phyloP scores from a whole-genome alignment of 768 basidiomycete genomes.

The Calvatia gigantea region DNA sequence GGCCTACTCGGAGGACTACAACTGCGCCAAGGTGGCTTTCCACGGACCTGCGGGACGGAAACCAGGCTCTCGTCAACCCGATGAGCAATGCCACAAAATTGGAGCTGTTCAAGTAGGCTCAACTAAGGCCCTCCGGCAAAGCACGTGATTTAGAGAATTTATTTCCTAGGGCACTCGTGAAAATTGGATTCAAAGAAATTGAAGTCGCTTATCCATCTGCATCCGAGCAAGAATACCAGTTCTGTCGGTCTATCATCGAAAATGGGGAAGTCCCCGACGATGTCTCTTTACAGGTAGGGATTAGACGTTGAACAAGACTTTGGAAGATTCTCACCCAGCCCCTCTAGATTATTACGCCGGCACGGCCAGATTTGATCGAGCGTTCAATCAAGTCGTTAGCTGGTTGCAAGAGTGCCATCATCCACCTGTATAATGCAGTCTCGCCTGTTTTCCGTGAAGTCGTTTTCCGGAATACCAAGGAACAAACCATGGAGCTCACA shows the following conservation, averaged over 20 bases:
- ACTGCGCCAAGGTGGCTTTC: conserved; percentile 93
- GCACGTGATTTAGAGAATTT: conserved; percentile 35
- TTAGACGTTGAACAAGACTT: background rate
- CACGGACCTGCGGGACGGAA: conserved; percentile 97
- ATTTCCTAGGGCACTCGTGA: conserved; percentile 72
- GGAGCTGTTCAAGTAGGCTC: conserved; percentile 41
- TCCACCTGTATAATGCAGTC: conserved; percentile 99
- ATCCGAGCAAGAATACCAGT: conserved; percentile 91
- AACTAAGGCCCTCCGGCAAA: conserved; percentile 79
- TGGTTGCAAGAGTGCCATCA: conserved; percentile 85
- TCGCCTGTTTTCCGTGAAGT: conserved; percentile 86
- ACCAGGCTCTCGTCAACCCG: conserved; percentile 94
- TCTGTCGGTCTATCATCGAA: conserved; percentile 86
- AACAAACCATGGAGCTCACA: conserved; percentile 87
- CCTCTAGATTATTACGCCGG: conserved; percentile 89
- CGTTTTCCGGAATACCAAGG: conserved; percentile 90
- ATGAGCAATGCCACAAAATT: conserved; percentile 78
- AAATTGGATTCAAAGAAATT: conserved; percentile 94
- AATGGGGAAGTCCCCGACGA: conserved; percentile 83
- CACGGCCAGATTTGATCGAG: conserved; percentile 89
- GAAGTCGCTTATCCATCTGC: conserved; percentile 97
- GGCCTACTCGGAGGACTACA: conserved; percentile 82
- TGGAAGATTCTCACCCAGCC: conserved; percentile 16
- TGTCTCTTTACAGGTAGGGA: conserved; percentile 90
- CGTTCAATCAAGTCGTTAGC: conserved; percentile 86